These are phyloP conservation scores for Pythium phragmitis DNA, from an alignment of 352 stramenopile species.

Conservation along the genomic window DNA sequence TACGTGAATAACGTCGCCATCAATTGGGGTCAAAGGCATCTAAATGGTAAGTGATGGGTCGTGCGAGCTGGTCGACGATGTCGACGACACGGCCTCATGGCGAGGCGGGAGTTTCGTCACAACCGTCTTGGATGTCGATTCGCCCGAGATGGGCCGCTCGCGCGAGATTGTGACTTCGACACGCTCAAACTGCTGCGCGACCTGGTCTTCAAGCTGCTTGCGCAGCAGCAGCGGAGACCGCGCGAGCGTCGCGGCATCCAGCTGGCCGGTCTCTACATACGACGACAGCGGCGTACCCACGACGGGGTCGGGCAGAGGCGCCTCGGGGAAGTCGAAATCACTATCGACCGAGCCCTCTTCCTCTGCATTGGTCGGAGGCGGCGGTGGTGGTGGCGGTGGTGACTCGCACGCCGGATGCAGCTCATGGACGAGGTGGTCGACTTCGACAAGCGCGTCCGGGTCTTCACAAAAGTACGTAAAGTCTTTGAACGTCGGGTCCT, in stretches of 20 bases:
- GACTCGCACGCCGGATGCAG: conserved; percentile 43
- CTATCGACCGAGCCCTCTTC: conserved; percentile 33
- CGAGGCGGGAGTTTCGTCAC: conserved; percentile 24
- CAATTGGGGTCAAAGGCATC: conserved; percentile 8
- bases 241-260: conserved; percentile 34
- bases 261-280: conserved; percentile 74
- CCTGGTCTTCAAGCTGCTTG: conserved; percentile 60
- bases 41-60: conserved; percentile 31
- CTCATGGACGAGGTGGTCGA: conserved; percentile 79
- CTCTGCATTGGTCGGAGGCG: conserved; percentile 3
- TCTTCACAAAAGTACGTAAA: conserved; percentile 91
- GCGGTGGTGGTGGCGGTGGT: conserved; percentile 41
- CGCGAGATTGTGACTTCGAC: conserved; percentile 81
- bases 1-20: conserved; percentile 1
- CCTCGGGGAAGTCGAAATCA: conserved; percentile 32
- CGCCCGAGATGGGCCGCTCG: conserved; percentile 43
- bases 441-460: conserved; percentile 79
- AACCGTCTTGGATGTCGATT: conserved; percentile 9
- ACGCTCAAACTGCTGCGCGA: conserved; percentile 70
- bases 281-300: conserved; percentile 77
- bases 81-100: conserved; percentile 24
- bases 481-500: conserved; percentile 89
- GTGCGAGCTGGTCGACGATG: conserved; percentile 22
- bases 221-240: conserved; percentile 52
- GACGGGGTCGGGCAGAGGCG: neutral